A percentile compares a stretch with the other conserved stretches of the same genome.
These are phyloP conservation scores for Trichosporon sp. DNA, from an alignment of 1,284 basidiomycete genomes.

Conservation along the genomic window DNA sequence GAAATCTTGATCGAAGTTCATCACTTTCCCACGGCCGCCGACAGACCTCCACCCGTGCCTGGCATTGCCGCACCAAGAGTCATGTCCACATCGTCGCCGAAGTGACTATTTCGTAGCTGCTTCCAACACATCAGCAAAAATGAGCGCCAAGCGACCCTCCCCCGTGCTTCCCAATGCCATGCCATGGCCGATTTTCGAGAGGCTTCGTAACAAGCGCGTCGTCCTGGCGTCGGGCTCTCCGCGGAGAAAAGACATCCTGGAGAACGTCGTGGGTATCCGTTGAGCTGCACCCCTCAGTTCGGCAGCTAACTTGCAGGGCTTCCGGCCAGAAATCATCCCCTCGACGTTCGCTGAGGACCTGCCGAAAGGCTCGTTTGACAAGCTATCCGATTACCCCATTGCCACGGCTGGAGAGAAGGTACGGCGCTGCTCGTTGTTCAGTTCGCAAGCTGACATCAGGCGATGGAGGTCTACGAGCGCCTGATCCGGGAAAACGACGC, in stretches of 20 bases:
- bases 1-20: constrained; percentile 8
- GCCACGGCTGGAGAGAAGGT: constrained; percentile 87
- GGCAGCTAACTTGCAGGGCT: constrained; percentile 63
- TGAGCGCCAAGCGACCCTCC: constrained; percentile 32
- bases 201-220: constrained; percentile 70
- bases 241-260: constrained; percentile 80
- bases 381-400: constrained; percentile 88
- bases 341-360: constrained; percentile 87
- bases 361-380: constrained; percentile 66
- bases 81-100: constrained; percentile 8
- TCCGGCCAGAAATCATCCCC: constrained; percentile 82
- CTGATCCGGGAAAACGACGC: constrained; percentile 73
- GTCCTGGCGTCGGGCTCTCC: constrained; percentile 85
- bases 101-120: not conserved
- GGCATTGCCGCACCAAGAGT: not conserved
- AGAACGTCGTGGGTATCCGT: constrained; percentile 66
- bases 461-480: constrained; percentile 86
- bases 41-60: not conserved
- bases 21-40: constrained; percentile 23
- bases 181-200: constrained; percentile 68
- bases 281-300: no score
- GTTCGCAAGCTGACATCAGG: constrained; percentile 53
- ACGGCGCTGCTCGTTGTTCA: no score
- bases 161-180: constrained; percentile 72
- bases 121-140: constrained; percentile 5